Base-by-base conservation (phyloP, 352 stramenopile genomes). In the Pseudoperonospora humuli region DNA sequence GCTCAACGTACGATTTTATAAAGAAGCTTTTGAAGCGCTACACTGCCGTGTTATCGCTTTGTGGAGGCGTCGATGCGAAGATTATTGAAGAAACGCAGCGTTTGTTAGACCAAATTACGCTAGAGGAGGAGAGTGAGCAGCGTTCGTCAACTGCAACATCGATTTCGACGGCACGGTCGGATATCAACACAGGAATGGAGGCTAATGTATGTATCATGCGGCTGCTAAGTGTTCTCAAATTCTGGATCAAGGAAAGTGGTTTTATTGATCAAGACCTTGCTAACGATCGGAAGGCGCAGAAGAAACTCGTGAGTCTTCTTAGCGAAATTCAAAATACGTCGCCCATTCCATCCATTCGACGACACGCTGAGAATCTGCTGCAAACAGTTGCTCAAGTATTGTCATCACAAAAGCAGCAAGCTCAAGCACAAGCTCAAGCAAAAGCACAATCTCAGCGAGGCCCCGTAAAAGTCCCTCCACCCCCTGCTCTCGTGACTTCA, bases 11-110 rank as follows among this genome's bases (percentile, higher is more conserved):
- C 37, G 81, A 93, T 33, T 88, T 93, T 27, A 70, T 93, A 39
- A 91, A 91, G 59, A 93, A 93, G 46, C 64, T 93, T 11, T 65
- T 86, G 56, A 93, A 93, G 51, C 67, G 81, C 7, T 93, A 93
- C 54, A 84, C 60, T 3, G 81, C 78, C 0, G 78, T 90, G 31
- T 45, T 86, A 5, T 79, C 67, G 6, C 38, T 90, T 2, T 84
- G 73, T 24, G 59, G 54, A 0, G 64, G 59, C 0, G 27, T 86
- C 5, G 69, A 84, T 40, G 54, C 60, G 0, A 61, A 78, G 21
- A 71, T 64, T 5, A 56, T 86, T 13, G 52, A 70, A 37, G 67
- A 86, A 54, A 86, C 71, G 3, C 70, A 90, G 50, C 45, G 58
- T 8, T 20, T 86, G 19, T 53, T 86, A 5, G 74, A 85, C 14